Evolutionary conservation across 169 alveolate genomes (phyloP).

Genomic region (Neospora caninum): DNA sequence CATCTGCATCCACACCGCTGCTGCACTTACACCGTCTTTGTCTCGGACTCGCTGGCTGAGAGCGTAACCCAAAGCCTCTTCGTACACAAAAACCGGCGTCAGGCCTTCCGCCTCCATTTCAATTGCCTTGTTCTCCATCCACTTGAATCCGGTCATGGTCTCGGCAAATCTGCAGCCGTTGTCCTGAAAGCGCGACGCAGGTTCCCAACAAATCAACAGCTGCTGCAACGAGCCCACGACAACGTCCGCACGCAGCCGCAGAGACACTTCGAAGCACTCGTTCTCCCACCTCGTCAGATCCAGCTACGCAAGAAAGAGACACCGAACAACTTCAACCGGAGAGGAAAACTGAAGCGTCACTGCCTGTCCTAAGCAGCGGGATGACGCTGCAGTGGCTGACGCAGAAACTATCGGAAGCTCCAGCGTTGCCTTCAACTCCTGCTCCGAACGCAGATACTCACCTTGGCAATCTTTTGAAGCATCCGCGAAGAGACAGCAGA

Average conservation of each 20-base stretch:
- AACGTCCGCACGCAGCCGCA: neutral
- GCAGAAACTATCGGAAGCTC: too few relatives aligned
- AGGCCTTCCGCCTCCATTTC: constrained; percentile 63
- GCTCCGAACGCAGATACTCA: neutral
- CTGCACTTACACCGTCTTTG: constrained; percentile 87
- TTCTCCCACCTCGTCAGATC: too few relatives aligned
- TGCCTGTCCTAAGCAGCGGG: too few relatives aligned
- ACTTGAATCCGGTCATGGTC: constrained; percentile 82
- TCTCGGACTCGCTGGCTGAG: constrained; percentile 76
- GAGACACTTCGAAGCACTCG: neutral
- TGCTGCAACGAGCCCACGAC: neutral
- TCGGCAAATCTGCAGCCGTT: constrained; percentile 73
- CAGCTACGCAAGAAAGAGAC: too few relatives aligned
- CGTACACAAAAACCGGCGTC: constrained; percentile 75
- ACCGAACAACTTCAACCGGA: too few relatives aligned
- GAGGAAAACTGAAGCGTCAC: too few relatives aligned
- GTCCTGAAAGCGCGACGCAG: neutral
- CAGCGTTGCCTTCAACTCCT: too few relatives aligned
- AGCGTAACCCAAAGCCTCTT: constrained; percentile 83
- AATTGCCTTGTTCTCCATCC: constrained; percentile 79
- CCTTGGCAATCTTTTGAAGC: constrained; percentile 62
- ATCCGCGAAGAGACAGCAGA: constrained; percentile 68
- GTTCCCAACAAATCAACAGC: neutral
- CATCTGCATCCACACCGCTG: constrained; percentile 77
- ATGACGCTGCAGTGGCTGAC: too few relatives aligned